phyloP scores from a whole-genome alignment of 768 basidiomycete species.

The Mycena rebaudengoi region DNA sequence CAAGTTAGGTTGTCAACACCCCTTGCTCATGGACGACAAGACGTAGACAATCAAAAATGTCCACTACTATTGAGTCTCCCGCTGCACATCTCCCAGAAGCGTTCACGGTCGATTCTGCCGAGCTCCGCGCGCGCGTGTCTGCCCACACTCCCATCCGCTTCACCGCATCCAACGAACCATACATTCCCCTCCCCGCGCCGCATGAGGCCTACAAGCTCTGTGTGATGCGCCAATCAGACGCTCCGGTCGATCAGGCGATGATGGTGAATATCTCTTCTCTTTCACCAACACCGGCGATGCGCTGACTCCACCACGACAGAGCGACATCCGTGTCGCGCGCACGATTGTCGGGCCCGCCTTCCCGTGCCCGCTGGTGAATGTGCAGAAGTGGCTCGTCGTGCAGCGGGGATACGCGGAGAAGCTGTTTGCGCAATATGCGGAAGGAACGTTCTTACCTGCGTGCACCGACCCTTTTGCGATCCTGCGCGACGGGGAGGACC shows the following conservation, averaged over 20 bases:
- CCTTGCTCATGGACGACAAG: too few species aligned
- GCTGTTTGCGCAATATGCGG: constrained; percentile 16
- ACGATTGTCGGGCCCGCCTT: constrained; percentile 21
- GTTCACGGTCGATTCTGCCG: constrained; percentile 17
- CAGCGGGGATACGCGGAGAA: constrained; percentile 1
- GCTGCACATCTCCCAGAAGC: constrained; percentile 6
- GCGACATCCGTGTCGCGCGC: constrained; percentile 25
- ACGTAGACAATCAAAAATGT: too few species aligned
- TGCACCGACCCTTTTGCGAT: constrained; percentile 10
- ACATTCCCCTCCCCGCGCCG: constrained; percentile 21
- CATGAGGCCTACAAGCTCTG: constrained; percentile 19
- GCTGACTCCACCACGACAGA: constrained; percentile 3
- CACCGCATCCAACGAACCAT: constrained; percentile 15
- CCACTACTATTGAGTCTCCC: too few species aligned
- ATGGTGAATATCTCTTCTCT: constrained; percentile 10
- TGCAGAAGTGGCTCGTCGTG: constrained; percentile 8
- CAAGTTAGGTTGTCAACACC: too few species aligned
- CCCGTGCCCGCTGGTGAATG: constrained; percentile 1
- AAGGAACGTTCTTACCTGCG: constrained; percentile 12
- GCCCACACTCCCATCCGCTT: constrained; percentile 22
- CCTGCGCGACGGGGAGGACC: constrained; percentile 14
- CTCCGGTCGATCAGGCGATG: constrained; percentile 16
- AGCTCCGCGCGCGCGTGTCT: constrained; percentile 8
- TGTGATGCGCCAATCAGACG: constrained; percentile 19
- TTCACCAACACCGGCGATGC: too few species aligned